These are phyloP conservation scores for Tolypocladium ophioglossoides DNA, from an alignment of 2,329 filamentous ascomycete genomes.

Conservation along the genomic window DNA sequence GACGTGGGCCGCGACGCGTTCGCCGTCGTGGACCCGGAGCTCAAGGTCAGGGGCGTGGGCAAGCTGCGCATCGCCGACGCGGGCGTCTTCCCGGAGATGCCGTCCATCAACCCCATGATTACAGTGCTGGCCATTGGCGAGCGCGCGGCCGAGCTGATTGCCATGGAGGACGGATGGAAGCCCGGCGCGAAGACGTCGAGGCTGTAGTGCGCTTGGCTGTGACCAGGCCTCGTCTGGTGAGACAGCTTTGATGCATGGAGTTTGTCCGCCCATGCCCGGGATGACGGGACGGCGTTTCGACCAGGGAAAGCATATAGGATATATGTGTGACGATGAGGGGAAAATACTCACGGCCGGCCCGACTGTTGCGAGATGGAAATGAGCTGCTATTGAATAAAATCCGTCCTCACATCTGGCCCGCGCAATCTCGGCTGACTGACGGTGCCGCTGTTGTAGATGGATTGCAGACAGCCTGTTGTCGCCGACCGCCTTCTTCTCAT, in stretches of 20 bases:
- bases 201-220: slow-evolving; percentile 12
- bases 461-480: neutral
- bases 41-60: slow-evolving; percentile 63
- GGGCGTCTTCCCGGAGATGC: slow-evolving; percentile 80
- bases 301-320: neutral
- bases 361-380: neutral
- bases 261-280: too few species aligned
- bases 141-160: slow-evolving; percentile 71
- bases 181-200: slow-evolving; percentile 17
- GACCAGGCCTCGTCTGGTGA: too few species aligned
- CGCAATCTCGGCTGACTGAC: neutral
- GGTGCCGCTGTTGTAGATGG: neutral
- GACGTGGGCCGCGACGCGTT: slow-evolving; percentile 55
- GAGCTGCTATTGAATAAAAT: neutral
- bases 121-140: slow-evolving; percentile 79
- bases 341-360: neutral
- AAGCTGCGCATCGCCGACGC: slow-evolving; percentile 74
- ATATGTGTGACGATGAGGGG: neutral
- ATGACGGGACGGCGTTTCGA: neutral
- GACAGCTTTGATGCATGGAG: neutral
- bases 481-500: neutral
- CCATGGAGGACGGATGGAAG: slow-evolving; percentile 50
- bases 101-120: slow-evolving; percentile 82
- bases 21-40: slow-evolving; percentile 69
- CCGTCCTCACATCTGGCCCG: neutral